Percentiles rank a stretch among this genome's conserved stretches.
phyloP scores from a whole-genome alignment of 805 yeast genomes.

The Teunomyces cretensis region DNA sequence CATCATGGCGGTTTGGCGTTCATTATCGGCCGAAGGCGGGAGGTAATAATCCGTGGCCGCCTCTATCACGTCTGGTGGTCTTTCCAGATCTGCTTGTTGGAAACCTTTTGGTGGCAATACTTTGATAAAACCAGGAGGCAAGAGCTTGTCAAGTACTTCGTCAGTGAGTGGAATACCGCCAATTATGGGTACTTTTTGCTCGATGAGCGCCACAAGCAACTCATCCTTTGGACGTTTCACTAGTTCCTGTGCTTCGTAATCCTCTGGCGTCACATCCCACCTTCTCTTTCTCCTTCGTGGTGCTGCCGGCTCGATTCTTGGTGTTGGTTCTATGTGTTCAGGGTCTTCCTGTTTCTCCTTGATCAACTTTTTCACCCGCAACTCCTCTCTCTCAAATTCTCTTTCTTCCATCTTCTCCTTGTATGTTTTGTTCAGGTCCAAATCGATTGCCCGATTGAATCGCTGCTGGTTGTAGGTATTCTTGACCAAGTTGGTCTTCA shows the following conservation, averaged over 20 bases:
- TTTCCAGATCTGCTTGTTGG: constrained; percentile 23
- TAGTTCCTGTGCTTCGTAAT: constrained; percentile 18
- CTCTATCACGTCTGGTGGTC: constrained; percentile 34
- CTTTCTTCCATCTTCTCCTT: constrained; percentile 43
- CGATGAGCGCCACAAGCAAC: constrained; percentile 10
- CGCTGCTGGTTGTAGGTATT: constrained; percentile 31
- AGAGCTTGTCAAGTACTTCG: constrained; percentile 44
- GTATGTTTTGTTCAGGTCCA: constrained; percentile 30
- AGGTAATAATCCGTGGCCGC: constrained; percentile 39
- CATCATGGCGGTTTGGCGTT: constrained; percentile 23
- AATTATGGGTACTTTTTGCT: constrained; percentile 24
- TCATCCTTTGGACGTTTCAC: not conserved
- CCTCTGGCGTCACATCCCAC: constrained; percentile 47
- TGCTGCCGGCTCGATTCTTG: not conserved
- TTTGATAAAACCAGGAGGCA: constrained; percentile 54
- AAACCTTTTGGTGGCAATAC: constrained; percentile 46
- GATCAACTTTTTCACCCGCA: constrained; percentile 21
- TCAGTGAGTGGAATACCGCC: constrained; percentile 41
- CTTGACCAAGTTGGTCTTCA: constrained; percentile 16
- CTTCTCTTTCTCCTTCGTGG: constrained; percentile 32
- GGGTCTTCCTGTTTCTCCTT: constrained; percentile 12
- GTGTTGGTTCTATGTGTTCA: not conserved
- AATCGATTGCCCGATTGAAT: constrained; percentile 22
- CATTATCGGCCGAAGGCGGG: constrained; percentile 47
- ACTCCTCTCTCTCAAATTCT: constrained; percentile 40